phyloP scores from a whole-genome alignment of 768 basidiomycete genomes.

The Suillus alpinus region DNA sequence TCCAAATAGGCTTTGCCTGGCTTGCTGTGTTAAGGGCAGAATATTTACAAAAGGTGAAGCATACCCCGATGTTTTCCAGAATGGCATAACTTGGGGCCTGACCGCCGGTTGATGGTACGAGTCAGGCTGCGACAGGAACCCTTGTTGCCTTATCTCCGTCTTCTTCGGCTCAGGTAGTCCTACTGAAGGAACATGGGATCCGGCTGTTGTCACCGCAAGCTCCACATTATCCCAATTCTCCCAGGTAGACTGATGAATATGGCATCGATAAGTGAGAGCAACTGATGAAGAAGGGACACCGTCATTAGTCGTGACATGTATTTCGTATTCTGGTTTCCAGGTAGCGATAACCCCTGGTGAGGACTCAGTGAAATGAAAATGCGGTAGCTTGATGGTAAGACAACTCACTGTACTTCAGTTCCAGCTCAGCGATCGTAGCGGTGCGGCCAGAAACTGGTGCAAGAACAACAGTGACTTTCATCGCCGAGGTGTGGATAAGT shows the following conservation, averaged over 20 bases:
- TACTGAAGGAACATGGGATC: conserved; percentile 15
- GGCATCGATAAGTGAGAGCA: conserved; percentile 26
- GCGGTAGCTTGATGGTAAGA: too few species aligned
- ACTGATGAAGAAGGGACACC: conserved; percentile 14
- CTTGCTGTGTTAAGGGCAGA: background rate
- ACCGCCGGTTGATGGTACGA: too few species aligned
- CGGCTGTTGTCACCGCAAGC: conserved; percentile 24
- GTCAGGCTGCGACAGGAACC: background rate
- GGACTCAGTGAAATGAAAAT: background rate
- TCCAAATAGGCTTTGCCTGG: background rate
- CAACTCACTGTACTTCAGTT: conserved; percentile 17
- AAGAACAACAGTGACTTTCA: conserved; percentile 11
- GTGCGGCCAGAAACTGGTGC: conserved; percentile 1
- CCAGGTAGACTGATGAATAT: conserved; percentile 26
- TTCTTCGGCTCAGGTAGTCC: conserved; percentile 23
- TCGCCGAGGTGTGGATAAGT: conserved; percentile 1
- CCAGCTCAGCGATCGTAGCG: conserved; percentile 14
- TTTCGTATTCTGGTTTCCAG: conserved; percentile 21
- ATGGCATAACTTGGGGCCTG: background rate
- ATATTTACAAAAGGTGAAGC: background rate
- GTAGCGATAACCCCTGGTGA: conserved; percentile 16
- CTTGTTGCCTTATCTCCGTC: conserved; percentile 12
- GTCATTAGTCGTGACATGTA: conserved; percentile 11
- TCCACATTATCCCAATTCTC: conserved; percentile 29
- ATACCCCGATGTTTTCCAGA: background rate